These are phyloP conservation scores for Yamagishiella unicocca DNA, from an alignment of 139 green algal genomes.

Conservation along the genomic window DNA sequence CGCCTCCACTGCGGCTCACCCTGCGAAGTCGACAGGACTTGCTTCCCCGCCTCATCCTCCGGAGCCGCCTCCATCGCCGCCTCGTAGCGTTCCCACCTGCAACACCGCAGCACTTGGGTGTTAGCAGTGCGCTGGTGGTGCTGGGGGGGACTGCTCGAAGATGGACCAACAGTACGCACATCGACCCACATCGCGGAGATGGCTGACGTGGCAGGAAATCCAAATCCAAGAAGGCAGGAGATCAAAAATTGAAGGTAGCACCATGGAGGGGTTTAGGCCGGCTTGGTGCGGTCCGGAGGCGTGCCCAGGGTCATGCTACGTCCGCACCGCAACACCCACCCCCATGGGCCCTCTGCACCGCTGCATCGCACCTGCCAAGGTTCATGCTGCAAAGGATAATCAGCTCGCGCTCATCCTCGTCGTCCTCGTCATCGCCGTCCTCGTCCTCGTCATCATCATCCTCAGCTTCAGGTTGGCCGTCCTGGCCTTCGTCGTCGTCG, in stretches of 20 bases:
- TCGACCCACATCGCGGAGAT: too few relatives aligned
- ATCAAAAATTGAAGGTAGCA: too few relatives aligned
- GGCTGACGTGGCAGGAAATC: too few relatives aligned
- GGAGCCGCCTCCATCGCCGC: not conserved
- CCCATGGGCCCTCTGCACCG: not conserved
- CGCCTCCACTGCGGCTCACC: not conserved
- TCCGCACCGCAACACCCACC: too few relatives aligned
- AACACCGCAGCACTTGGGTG: too few relatives aligned
- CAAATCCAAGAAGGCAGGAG: too few relatives aligned
- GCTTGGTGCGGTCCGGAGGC: too few relatives aligned
- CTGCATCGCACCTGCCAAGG: slow-evolving; percentile 24
- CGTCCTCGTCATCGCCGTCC: slow-evolving; percentile 29
- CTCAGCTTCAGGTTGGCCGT: not conserved
- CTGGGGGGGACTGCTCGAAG: too few relatives aligned
- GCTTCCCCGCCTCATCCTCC: slow-evolving; percentile 14
- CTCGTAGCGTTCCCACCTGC: slow-evolving; percentile 47
- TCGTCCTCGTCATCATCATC: not conserved
- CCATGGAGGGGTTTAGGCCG: too few relatives aligned
- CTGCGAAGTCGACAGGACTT: not conserved
- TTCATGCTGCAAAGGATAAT: slow-evolving; percentile 36
- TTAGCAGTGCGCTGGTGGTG: too few relatives aligned
- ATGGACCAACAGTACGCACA: too few relatives aligned
- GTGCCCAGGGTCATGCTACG: too few relatives aligned
- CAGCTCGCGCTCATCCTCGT: slow-evolving; percentile 57
- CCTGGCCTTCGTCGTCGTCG: not conserved